Evolutionary conservation across 768 basidiomycete species (phyloP).

Genomic region (Leucosporidium yakuticum): DNA sequence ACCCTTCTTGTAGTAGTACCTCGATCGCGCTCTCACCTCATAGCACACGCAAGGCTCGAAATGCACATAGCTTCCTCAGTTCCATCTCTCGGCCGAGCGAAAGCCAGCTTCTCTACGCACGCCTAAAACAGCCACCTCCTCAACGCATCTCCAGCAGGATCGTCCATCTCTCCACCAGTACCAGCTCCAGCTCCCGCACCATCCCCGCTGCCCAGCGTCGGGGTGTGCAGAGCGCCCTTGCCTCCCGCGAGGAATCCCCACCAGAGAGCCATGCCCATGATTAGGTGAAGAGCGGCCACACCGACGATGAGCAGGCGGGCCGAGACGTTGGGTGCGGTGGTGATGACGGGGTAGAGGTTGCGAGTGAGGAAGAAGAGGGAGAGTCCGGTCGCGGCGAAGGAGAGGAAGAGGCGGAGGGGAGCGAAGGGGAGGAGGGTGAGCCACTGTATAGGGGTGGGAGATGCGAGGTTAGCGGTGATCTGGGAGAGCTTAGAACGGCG

Average conservation of each 20-base stretch:
- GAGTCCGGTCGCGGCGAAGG: conserved; percentile 62
- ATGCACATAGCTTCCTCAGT: too few species aligned
- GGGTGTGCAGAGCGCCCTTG: conserved; percentile 11
- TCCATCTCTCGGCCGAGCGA: too few species aligned
- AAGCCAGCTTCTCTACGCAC: too few species aligned
- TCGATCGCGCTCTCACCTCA: too few species aligned
- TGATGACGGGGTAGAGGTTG: conserved; percentile 85
- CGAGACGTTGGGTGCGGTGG: conserved; percentile 74
- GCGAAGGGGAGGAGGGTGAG: conserved; percentile 48
- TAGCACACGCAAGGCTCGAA: too few species aligned
- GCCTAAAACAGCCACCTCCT: too few species aligned
- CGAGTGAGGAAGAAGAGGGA: conserved; percentile 81
- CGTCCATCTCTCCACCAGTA: too few species aligned
- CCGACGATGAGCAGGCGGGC: conserved; percentile 74
- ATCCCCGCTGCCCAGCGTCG: too few species aligned
- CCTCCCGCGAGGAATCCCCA: conserved; percentile 58
- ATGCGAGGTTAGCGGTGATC: too few species aligned
- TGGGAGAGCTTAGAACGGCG: neutral
- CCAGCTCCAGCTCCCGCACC: too few species aligned
- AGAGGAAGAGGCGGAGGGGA: conserved; percentile 73
- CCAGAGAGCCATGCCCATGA: conserved; percentile 78
- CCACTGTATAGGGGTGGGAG: conserved; percentile 14
- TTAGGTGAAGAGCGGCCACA: conserved; percentile 68
- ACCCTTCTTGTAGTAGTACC: too few species aligned
- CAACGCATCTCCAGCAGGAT: too few species aligned